These are phyloP conservation scores for Artemisia argyi DNA, from an alignment of 129 eudicot genomes.

Conservation along the genomic window DNA sequence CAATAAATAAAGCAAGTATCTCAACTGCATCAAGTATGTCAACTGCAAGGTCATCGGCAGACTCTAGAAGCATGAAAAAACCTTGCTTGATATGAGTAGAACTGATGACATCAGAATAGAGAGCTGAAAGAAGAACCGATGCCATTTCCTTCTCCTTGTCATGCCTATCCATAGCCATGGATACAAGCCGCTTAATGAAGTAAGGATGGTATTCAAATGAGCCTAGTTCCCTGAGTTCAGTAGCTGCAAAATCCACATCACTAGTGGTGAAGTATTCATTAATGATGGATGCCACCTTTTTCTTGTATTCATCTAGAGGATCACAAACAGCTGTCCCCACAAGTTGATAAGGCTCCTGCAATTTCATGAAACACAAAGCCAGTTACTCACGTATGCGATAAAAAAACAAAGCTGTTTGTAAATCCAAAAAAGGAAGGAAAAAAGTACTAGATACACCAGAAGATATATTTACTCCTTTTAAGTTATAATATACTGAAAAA, in stretches of 20 bases:
- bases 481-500: not conserved
- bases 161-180: conserved; percentile 93
- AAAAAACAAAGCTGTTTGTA: not conserved
- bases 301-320: conserved; percentile 95
- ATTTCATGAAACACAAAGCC: not conserved
- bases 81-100: conserved; percentile 83
- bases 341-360: conserved; percentile 87
- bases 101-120: conserved; percentile 79
- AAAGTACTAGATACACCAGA: no score
- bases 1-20: conserved; percentile 75
- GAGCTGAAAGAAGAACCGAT: conserved; percentile 83
- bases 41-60: conserved; percentile 89
- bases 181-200: conserved; percentile 84
- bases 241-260: conserved; percentile 71
- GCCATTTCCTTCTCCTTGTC: conserved; percentile 98
- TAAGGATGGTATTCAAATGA: conserved; percentile 87
- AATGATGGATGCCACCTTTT: conserved; percentile 72
- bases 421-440: not conserved
- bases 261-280: conserved; percentile 82
- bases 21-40: conserved; percentile 87
- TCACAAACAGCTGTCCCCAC: conserved; percentile 69
- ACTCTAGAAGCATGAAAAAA: conserved; percentile 82
- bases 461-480: not conserved
- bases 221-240: conserved; percentile 80
- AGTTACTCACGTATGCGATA: not conserved